These are phyloP conservation scores for Colletotrichum godetiae DNA, from an alignment of 2,329 filamentous ascomycete genomes.

Conservation along the genomic window DNA sequence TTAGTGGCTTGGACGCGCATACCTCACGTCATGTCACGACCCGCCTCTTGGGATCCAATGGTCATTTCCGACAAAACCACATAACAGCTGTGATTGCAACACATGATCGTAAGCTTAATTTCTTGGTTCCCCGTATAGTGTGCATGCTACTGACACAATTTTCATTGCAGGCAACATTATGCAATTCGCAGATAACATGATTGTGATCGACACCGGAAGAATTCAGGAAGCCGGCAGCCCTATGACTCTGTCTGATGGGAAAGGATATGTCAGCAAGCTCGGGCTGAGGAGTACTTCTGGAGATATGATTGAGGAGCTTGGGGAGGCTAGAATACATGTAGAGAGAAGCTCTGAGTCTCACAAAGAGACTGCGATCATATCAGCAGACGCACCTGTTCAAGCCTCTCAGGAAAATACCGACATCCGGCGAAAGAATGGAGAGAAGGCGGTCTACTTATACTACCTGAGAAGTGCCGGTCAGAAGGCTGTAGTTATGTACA, in stretches of 20 bases:
- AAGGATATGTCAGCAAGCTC: slow-evolving; percentile 7
- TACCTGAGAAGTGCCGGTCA: slow-evolving; percentile 19
- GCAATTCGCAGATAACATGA: slow-evolving; percentile 2
- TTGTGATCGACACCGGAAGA: slow-evolving; percentile 3
- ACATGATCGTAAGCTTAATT: slow-evolving; percentile 6
- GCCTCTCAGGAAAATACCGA: not conserved
- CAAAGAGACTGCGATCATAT: not conserved
- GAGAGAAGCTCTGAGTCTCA: not conserved
- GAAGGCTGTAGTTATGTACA: slow-evolving; percentile 11
- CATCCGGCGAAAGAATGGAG: slow-evolving; percentile 21
- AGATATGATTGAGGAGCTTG: not conserved
- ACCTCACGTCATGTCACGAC: slow-evolving; percentile 6
- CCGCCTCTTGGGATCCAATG: not conserved
- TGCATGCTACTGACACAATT: not conserved
- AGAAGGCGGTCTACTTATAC: slow-evolving; percentile 22
- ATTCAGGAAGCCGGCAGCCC: slow-evolving; percentile 10
- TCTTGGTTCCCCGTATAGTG: no score
- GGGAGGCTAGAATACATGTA: no score
- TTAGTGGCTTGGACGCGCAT: slow-evolving; percentile 21
- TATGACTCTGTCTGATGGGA: not conserved
- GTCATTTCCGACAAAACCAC: not conserved
- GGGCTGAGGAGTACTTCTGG: not conserved
- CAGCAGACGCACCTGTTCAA: not conserved
- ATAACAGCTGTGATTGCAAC: slow-evolving; percentile 5
- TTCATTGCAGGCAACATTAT: slow-evolving; percentile 8